These are phyloP conservation scores for Botrytis tulipae DNA, from an alignment of 2,329 filamentous ascomycete genomes.

Conservation along the genomic window DNA sequence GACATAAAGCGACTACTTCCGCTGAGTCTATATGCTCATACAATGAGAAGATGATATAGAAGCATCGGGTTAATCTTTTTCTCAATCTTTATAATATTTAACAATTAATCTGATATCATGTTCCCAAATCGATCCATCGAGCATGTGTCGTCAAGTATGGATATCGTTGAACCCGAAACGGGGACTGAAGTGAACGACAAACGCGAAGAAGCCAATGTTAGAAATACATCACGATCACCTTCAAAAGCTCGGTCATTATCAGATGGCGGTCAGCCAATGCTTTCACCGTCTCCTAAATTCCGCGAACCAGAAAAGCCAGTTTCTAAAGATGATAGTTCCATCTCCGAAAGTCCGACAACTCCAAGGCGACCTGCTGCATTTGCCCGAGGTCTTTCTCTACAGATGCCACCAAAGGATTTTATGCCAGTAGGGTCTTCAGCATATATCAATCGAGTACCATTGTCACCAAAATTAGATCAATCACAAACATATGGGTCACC, in stretches of 20 bases:
- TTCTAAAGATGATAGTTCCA: slow-evolving; percentile 39
- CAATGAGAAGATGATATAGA: slow-evolving; percentile 1
- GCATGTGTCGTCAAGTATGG: slow-evolving; percentile 20
- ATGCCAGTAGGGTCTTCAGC: slow-evolving; percentile 44
- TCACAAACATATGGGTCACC: slow-evolving; percentile 84
- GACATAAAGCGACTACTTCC: neutral
- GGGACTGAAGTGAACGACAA: slow-evolving; percentile 4
- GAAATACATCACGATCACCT: slow-evolving; percentile 30
- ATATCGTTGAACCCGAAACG: slow-evolving; percentile 10
- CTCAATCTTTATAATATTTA: neutral
- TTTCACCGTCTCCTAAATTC: slow-evolving; percentile 39
- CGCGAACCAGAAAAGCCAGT: slow-evolving; percentile 36
- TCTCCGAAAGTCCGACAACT: slow-evolving; percentile 56
- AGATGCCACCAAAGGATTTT: slow-evolving; percentile 60
- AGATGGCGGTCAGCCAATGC: slow-evolving; percentile 32
- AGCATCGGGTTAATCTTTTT: neutral
- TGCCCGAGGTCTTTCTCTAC: slow-evolving; percentile 65
- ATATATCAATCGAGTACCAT: slow-evolving; percentile 59
- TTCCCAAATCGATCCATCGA: slow-evolving; percentile 2
- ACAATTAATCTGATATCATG: slow-evolving; percentile 5
- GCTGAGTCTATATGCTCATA: neutral
- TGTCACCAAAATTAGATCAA: slow-evolving; percentile 83
- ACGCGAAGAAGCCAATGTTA: slow-evolving; percentile 12
- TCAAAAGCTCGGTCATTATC: slow-evolving; percentile 38
- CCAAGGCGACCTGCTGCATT: slow-evolving; percentile 68